Conservation (phyloP, 1,284 basidiomycete genomes). For the Cutaneotrichosporon cavernicola region DNA sequence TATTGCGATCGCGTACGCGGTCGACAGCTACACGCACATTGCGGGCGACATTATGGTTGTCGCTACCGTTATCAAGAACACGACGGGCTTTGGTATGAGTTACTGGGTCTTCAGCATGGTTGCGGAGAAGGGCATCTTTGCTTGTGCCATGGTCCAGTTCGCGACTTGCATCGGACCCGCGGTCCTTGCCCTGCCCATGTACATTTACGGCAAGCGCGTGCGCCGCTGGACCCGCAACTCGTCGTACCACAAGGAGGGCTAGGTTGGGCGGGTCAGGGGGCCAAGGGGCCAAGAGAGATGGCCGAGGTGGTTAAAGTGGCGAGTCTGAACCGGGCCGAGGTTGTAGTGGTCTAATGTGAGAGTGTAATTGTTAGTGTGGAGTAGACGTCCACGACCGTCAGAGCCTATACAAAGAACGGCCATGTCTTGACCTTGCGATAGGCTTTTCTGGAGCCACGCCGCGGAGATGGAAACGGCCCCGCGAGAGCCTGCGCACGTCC, state of each 20-base stretch:
- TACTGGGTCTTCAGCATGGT: slow-evolving; percentile 21
- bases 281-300: too few species aligned
- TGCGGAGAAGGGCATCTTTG: slow-evolving; percentile 12
- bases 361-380: too few species aligned
- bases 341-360: too few species aligned
- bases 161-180: slow-evolving; percentile 18
- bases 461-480: too few species aligned
- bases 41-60: slow-evolving; percentile 27
- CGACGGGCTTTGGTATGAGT: slow-evolving; percentile 20
- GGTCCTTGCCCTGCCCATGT: slow-evolving; percentile 21
- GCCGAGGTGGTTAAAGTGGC: too few species aligned
- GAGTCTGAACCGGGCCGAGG: too few species aligned
- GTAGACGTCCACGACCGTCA: too few species aligned
- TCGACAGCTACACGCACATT: slow-evolving; percentile 26
- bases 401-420: too few species aligned
- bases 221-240: slow-evolving; percentile 18
- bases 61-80: slow-evolving; percentile 24
- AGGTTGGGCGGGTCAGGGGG: not conserved
- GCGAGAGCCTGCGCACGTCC: too few species aligned
- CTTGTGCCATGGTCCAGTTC: slow-evolving; percentile 19
- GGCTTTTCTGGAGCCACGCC: too few species aligned
- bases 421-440: too few species aligned
- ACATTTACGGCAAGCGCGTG: slow-evolving; percentile 24
- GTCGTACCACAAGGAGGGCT: slow-evolving; percentile 17
- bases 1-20: slow-evolving; percentile 22